These are phyloP conservation scores for Codiaeum variegatum DNA, from an alignment of 441 rosid genomes.

Conservation along the genomic window DNA sequence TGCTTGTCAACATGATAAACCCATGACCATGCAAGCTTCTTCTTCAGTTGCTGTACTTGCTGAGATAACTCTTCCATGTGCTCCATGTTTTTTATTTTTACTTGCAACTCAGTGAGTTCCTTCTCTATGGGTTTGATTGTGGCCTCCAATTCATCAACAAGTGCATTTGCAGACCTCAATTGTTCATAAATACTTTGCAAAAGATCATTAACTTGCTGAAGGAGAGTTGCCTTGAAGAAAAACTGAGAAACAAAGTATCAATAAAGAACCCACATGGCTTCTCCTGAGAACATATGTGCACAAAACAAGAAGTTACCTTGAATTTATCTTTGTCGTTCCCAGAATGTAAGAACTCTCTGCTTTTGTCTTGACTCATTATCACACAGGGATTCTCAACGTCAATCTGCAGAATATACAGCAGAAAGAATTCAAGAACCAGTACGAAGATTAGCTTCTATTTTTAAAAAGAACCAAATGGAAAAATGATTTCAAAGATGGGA, in stretches of 20 bases:
- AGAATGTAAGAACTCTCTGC: slow-evolving; percentile 95
- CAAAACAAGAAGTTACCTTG: slow-evolving; percentile 46
- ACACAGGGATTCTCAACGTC: slow-evolving; percentile 99
- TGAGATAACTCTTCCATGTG: slow-evolving; percentile 71
- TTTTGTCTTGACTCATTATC: slow-evolving; percentile 95
- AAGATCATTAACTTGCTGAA: slow-evolving; percentile 89
- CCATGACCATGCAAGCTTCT: slow-evolving; percentile 96
- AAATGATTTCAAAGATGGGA: background rate
- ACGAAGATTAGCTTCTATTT: background rate
- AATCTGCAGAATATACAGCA: slow-evolving; percentile 44
- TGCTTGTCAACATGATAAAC: slow-evolving; percentile 74
- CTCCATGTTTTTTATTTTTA: slow-evolving; percentile 78
- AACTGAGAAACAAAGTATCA: slow-evolving; percentile 54
- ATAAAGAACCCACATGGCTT: slow-evolving; percentile 17
- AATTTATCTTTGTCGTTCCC: slow-evolving; percentile 93
- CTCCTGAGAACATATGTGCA: slow-evolving; percentile 4
- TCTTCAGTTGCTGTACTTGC: slow-evolving; percentile 60
- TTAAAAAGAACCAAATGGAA: slow-evolving; percentile 1
- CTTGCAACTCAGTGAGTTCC: slow-evolving; percentile 63
- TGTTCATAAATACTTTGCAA: slow-evolving; percentile 47
- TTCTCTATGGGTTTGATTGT: slow-evolving; percentile 67
- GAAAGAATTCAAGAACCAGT: background rate
- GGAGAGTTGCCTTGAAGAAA: slow-evolving; percentile 92
- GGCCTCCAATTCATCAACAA: slow-evolving; percentile 62
- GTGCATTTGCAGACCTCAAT: slow-evolving; percentile 52